These are phyloP conservation scores for Penicillium riverlandense DNA, from an alignment of 495 filamentous ascomycete genomes.

Conservation along the genomic window DNA sequence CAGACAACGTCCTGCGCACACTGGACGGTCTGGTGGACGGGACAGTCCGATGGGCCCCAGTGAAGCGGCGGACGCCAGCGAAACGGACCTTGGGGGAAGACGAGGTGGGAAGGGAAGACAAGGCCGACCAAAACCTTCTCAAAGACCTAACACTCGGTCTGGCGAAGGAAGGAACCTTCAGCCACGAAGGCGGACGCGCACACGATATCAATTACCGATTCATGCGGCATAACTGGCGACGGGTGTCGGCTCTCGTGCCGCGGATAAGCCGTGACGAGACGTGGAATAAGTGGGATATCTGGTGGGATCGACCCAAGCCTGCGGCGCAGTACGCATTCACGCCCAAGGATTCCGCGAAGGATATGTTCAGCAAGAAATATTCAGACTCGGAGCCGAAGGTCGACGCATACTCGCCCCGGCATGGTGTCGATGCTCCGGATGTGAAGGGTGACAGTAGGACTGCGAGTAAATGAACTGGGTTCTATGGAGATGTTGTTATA, in stretches of 20 bases:
- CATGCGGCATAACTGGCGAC: constrained; percentile 39
- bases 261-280: constrained; percentile 16
- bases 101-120: not conserved
- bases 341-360: no score
- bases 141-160: constrained; percentile 25
- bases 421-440: no score
- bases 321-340: constrained; percentile 5
- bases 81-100: constrained; percentile 1
- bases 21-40: constrained; percentile 55
- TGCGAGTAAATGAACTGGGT: no score
- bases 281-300: constrained; percentile 12
- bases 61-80: constrained; percentile 25
- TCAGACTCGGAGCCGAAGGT: no score
- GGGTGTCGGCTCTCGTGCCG: constrained; percentile 34
- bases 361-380: no score
- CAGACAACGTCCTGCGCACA: constrained; percentile 53
- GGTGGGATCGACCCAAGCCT: constrained; percentile 18
- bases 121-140: constrained; percentile 2
- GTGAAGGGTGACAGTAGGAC: no score
- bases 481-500: no score
- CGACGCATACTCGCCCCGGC: no score
- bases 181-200: constrained; percentile 20
- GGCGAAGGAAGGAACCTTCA: constrained; percentile 28
- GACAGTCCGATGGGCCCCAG: constrained; percentile 29
- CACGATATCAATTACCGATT: constrained; percentile 35